Conservation (phyloP, 2,329 filamentous ascomycete species). For the Simplicillium aogashimaense region DNA sequence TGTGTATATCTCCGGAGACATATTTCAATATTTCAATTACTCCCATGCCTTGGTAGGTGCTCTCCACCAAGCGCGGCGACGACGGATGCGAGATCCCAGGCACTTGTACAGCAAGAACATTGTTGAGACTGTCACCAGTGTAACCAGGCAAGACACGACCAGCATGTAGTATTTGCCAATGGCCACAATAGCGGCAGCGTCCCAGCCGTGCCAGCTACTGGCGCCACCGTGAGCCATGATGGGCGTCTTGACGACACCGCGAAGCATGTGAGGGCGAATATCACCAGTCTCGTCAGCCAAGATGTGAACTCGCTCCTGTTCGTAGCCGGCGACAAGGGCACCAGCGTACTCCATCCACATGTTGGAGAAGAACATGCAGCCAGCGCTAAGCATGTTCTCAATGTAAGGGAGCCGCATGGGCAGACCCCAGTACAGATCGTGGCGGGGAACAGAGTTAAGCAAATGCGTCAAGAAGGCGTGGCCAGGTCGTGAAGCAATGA, state of each 20-base stretch:
- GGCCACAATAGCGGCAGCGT: slow-evolving; percentile 11
- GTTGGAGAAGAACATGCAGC: slow-evolving; percentile 17
- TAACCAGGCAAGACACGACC: neutral
- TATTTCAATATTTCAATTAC: too few species aligned
- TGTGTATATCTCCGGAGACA: too few species aligned
- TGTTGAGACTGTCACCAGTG: too few species aligned
- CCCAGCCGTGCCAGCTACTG: slow-evolving; percentile 16
- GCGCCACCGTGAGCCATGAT: slow-evolving; percentile 14
- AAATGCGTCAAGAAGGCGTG: slow-evolving; percentile 10
- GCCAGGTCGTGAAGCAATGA: slow-evolving; percentile 10
- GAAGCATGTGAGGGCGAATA: slow-evolving; percentile 14
- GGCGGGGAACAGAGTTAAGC: slow-evolving; percentile 9
- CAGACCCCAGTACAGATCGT: slow-evolving; percentile 13
- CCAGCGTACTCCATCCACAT: slow-evolving; percentile 14
- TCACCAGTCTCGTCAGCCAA: slow-evolving; percentile 9
- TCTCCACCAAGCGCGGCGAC: too few species aligned
- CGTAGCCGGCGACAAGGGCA: slow-evolving; percentile 4
- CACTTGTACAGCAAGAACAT: too few species aligned
- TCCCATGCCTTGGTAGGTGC: too few species aligned
- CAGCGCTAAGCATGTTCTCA: slow-evolving; percentile 16
- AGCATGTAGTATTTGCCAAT: slow-evolving; percentile 12
- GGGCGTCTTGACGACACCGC: slow-evolving; percentile 12
- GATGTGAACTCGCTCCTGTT: neutral
- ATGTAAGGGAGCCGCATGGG: slow-evolving; percentile 15
- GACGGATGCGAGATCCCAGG: too few species aligned